Evolutionary conservation across 225 moss, liverwort and hornwort genomes (phyloP).

Genomic region (Lunularia cruciata): DNA sequence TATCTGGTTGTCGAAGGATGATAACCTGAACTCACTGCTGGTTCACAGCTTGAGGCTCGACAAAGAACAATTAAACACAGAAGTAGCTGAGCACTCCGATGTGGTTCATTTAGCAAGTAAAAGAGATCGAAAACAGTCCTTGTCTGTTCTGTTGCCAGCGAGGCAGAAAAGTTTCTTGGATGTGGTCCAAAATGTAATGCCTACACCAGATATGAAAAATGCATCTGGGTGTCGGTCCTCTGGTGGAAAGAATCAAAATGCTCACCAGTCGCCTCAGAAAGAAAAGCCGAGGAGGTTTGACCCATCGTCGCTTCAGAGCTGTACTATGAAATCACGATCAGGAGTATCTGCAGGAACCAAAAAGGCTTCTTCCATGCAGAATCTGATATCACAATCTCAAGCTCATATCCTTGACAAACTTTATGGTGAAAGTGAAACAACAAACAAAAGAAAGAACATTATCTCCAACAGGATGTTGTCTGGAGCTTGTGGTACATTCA

Average conservation of each 20-base stretch:
- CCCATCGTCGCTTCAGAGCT: slow-evolving; percentile 10
- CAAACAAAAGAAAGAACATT: slow-evolving; percentile 11
- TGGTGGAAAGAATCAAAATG: background rate
- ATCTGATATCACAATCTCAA: slow-evolving; percentile 5
- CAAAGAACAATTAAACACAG: slow-evolving; percentile 13
- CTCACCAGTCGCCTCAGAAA: background rate
- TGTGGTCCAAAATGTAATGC: background rate
- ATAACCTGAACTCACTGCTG: background rate
- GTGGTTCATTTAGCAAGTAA: background rate
- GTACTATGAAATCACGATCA: background rate
- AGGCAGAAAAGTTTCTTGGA: background rate
- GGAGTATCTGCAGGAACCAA: slow-evolving; percentile 6
- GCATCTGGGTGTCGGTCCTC: background rate
- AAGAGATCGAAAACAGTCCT: background rate
- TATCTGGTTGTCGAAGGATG: background rate
- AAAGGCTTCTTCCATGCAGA: slow-evolving; percentile 16
- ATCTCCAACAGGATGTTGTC: slow-evolving; percentile 9
- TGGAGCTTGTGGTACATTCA: slow-evolving; percentile 14
- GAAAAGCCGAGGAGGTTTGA: slow-evolving; percentile 14
- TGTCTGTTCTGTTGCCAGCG: background rate
- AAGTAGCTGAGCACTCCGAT: background rate
- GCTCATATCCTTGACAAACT: slow-evolving; percentile 1
- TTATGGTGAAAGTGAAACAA: slow-evolving; percentile 12
- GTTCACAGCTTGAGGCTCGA: slow-evolving; percentile 17
- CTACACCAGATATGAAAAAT: slow-evolving; percentile 6